A percentile compares a stretch with the other conserved stretches of the same genome.
These are phyloP conservation scores for Emericellopsis terricola DNA, from an alignment of 495 filamentous ascomycete genomes.

Conservation along the genomic window DNA sequence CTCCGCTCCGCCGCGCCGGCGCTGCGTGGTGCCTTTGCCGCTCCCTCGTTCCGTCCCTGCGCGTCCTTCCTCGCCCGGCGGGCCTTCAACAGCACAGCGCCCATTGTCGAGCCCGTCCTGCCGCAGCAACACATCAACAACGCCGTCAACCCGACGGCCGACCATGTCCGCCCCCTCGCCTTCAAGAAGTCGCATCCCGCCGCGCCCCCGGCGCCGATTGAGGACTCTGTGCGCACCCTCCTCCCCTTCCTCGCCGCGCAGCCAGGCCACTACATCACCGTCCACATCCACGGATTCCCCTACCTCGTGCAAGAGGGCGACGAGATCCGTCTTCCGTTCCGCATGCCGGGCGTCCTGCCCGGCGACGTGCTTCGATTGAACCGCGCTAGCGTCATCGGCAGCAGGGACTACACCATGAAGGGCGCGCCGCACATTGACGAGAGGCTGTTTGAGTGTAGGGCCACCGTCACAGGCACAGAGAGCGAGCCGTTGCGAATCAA, in stretches of 20 bases:
- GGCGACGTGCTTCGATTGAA: constrained; percentile 79
- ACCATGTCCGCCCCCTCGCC: constrained; percentile 1
- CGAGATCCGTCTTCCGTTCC: constrained; percentile 81
- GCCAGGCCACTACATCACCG: constrained; percentile 65
- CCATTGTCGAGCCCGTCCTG: constrained; percentile 4
- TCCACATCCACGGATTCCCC: constrained; percentile 70
- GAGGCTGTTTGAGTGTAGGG: constrained; percentile 65
- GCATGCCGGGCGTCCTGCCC: constrained; percentile 62
- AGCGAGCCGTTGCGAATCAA: constrained; percentile 70
- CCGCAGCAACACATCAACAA: constrained; percentile 3
- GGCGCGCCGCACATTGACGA: constrained; percentile 65
- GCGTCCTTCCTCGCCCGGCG: too few relatives aligned
- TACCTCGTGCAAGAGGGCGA: constrained; percentile 87
- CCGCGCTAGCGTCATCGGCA: constrained; percentile 60
- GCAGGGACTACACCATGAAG: constrained; percentile 77
- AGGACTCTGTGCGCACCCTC: constrained; percentile 40
- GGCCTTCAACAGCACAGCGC: constrained; percentile 6
- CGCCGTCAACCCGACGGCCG: constrained; percentile 1
- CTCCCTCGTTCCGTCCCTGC: too few relatives aligned
- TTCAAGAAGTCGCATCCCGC: constrained; percentile 3
- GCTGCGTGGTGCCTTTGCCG: neutral
- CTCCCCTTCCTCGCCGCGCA: constrained; percentile 68
- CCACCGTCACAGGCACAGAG: constrained; percentile 73
- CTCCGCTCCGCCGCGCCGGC: constrained; percentile 16
- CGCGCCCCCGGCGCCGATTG: constrained; percentile 4